Conservation (phyloP, 352 stramenopile genomes). For the Globisporangium recalcitrans region DNA sequence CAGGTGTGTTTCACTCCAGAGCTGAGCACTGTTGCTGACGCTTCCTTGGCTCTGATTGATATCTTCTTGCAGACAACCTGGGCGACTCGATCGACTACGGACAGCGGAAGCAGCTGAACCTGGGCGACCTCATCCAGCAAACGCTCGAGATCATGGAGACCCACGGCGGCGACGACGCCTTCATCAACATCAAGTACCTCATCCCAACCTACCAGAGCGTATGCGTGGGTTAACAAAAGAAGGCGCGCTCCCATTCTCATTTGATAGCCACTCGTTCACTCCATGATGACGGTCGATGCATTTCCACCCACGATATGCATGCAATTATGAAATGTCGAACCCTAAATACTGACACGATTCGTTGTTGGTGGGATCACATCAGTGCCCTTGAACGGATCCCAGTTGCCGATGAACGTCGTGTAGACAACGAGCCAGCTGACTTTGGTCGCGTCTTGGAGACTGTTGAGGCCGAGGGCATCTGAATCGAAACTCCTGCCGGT, state of each 20-base stretch:
- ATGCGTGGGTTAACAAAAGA: constrained; percentile 46
- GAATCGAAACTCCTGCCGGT: not conserved
- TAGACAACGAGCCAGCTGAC: constrained; percentile 16
- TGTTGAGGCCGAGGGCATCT: not conserved
- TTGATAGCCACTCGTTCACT: not conserved
- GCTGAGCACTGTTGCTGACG: not conserved
- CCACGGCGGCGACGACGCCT: constrained; percentile 94
- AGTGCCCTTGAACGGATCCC: not conserved
- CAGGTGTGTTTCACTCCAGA: too few relatives aligned
- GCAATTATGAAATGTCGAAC: constrained; percentile 9
- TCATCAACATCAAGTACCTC: constrained; percentile 99
- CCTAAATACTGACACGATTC: not conserved
- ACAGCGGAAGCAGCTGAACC: constrained; percentile 92
- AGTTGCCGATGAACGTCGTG: not conserved
- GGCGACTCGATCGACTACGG: constrained; percentile 96
- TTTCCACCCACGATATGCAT: constrained; percentile 1
- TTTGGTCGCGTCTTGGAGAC: constrained; percentile 20
- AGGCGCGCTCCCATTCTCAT: not conserved
- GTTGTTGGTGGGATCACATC: not conserved
- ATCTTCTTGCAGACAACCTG: constrained; percentile 84
- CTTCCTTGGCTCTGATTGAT: not conserved
- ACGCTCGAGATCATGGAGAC: constrained; percentile 96
- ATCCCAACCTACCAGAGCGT: constrained; percentile 95
- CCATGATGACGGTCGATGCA: constrained; percentile 4
- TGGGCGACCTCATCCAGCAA: constrained; percentile 96